These are phyloP conservation scores for Ilyonectria mors-panacis DNA, from an alignment of 2,329 filamentous ascomycete species.

Conservation along the genomic window DNA sequence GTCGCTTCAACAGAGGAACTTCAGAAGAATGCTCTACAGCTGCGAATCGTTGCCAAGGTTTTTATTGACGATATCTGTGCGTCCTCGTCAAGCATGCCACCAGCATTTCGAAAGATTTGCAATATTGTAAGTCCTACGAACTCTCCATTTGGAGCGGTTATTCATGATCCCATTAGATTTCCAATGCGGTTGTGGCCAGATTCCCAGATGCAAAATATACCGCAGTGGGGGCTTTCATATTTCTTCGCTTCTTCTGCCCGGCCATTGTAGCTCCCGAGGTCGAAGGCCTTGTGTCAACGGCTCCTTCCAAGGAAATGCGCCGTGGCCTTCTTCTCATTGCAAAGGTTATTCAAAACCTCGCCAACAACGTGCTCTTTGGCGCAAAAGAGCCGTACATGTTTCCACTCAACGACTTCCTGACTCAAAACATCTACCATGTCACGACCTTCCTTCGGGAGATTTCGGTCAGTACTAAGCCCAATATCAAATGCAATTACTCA, in stretches of 20 bases:
- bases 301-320: slow-evolving; percentile 78
- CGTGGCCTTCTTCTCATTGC: slow-evolving; percentile 78
- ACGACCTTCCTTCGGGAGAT: slow-evolving; percentile 78
- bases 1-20: slow-evolving; percentile 74
- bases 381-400: slow-evolving; percentile 83
- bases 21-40: slow-evolving; percentile 75
- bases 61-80: slow-evolving; percentile 80
- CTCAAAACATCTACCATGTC: slow-evolving; percentile 77
- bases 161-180: slow-evolving; percentile 62
- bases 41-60: slow-evolving; percentile 77
- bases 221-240: slow-evolving; percentile 79
- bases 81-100: slow-evolving; percentile 72
- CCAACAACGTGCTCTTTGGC: slow-evolving; percentile 80
- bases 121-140: slow-evolving; percentile 67
- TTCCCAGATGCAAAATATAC: slow-evolving; percentile 81
- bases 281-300: slow-evolving; percentile 73
- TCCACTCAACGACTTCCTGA: slow-evolving; percentile 77
- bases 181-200: slow-evolving; percentile 72
- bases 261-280: slow-evolving; percentile 79
- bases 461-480: slow-evolving; percentile 63
- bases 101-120: slow-evolving; percentile 77
- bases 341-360: slow-evolving; percentile 80
- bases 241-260: slow-evolving; percentile 80
- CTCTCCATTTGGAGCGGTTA: background rate
- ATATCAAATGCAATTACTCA: background rate